Evolutionary conservation across 148 eudicot genomes (phyloP).

Genomic region (Bassia scoparia): DNA sequence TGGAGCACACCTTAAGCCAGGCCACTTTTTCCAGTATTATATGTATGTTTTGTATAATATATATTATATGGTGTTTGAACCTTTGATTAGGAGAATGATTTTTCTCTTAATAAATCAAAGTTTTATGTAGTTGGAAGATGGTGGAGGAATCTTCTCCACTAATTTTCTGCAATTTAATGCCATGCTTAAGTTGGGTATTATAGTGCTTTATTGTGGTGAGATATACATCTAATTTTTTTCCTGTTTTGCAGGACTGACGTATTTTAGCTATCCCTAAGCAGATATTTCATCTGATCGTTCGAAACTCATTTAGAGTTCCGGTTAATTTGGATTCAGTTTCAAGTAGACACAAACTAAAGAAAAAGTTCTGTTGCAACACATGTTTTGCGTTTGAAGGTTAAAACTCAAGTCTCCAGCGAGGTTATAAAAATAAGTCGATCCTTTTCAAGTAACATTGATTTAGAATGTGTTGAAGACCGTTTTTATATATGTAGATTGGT

Average conservation of each 20-base stretch:
- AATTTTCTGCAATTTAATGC: conserved; percentile 18
- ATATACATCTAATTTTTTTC: conserved; percentile 17
- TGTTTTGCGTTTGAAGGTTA: too few relatives aligned
- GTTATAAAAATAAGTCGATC: too few relatives aligned
- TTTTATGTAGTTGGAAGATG: conserved; percentile 36
- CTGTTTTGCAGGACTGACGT: conserved; percentile 31
- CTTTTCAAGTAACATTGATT: too few relatives aligned
- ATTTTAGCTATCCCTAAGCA: conserved; percentile 24
- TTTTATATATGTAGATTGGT: too few relatives aligned
- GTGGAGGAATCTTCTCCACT: conserved; percentile 36
- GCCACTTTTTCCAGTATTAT: conserved; percentile 8
- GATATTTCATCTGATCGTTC: too few relatives aligned
- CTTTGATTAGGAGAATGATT: conserved; percentile 29
- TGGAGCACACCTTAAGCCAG: neutral
- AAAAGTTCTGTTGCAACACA: too few relatives aligned
- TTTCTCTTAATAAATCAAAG: conserved; percentile 35
- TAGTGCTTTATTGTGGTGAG: conserved; percentile 16
- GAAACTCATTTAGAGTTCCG: too few relatives aligned
- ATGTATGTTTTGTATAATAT: neutral
- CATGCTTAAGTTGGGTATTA: conserved; percentile 9
- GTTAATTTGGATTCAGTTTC: too few relatives aligned
- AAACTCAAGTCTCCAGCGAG: too few relatives aligned
- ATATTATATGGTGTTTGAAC: neutral
- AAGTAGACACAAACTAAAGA: too few relatives aligned
- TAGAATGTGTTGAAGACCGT: too few relatives aligned